Conservation (phyloP, 108 stramenopile species). For the Conticribra guillardii region DNA sequence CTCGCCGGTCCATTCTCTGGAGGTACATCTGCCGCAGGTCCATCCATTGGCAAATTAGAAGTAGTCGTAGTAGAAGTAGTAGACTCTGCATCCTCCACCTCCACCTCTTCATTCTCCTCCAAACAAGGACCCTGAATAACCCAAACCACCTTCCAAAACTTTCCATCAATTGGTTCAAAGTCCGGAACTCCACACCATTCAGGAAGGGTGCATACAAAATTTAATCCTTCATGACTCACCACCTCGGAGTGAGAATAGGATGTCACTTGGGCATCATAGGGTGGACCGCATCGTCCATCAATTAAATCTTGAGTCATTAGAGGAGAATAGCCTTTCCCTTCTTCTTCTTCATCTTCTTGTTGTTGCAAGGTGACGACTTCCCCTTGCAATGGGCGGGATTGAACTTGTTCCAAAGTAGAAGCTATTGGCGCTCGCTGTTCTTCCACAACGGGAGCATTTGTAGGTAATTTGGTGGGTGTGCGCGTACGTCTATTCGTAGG, state of each 20-base stretch:
- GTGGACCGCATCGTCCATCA: slow-evolving; percentile 4
- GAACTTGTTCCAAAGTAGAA: too few species aligned
- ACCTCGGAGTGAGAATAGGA: slow-evolving; percentile 10
- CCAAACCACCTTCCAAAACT: slow-evolving; percentile 32
- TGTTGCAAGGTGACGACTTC: not conserved
- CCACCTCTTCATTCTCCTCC: not conserved
- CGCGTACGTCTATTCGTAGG: too few species aligned
- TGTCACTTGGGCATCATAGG: not conserved
- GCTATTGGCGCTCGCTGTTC: too few species aligned
- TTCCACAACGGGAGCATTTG: too few species aligned
- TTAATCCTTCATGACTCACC: slow-evolving; percentile 9
- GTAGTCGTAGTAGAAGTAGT: not conserved
- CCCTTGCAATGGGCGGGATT: too few species aligned
- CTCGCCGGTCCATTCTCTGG: not conserved
- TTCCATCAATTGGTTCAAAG: slow-evolving; percentile 16
- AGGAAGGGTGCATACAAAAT: slow-evolving; percentile 13
- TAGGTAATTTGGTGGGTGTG: too few species aligned
- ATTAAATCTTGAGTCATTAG: not conserved
- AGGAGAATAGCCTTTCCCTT: too few species aligned
- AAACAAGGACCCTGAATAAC: slow-evolving; percentile 11
- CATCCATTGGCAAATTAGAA: too few species aligned
- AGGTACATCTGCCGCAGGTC: not conserved
- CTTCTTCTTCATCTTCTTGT: too few species aligned
- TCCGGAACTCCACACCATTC: slow-evolving; percentile 12
- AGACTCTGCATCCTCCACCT: too few species aligned